A percentile compares a stretch with the other conserved stretches of the same genome.
Conservation (phyloP, 768 basidiomycete species). For the Phylloporus arenicola region DNA sequence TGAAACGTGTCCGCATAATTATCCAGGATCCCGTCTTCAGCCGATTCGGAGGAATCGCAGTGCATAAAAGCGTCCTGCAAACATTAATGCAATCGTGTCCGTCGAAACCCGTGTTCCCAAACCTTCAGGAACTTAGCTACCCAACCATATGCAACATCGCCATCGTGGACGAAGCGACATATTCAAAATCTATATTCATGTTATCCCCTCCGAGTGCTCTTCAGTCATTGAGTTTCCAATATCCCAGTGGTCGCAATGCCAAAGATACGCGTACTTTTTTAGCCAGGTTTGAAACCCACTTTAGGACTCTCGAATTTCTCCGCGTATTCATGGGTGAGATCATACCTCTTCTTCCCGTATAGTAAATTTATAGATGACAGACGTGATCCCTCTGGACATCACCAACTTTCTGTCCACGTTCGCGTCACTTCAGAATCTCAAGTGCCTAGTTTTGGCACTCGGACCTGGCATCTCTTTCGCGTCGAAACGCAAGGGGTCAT, state of each 20-base stretch:
- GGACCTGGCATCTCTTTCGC: constrained; percentile 1
- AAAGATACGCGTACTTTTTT: constrained; percentile 14
- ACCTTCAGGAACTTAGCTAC: constrained; percentile 19
- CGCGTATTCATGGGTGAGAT: constrained; percentile 16
- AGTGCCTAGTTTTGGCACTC: constrained; percentile 15
- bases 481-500: neutral
- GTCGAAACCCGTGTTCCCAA: constrained; percentile 15
- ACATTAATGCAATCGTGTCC: constrained; percentile 20
- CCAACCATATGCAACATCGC: constrained; percentile 16
- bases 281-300: constrained; percentile 9
- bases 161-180: constrained; percentile 9
- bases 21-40: constrained; percentile 4
- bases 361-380: neutral
- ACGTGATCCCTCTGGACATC: constrained; percentile 13
- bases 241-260: constrained; percentile 9
- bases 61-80: constrained; percentile 15
- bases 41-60: constrained; percentile 9
- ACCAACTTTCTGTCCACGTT: constrained; percentile 11
- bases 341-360: neutral
- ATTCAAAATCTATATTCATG: constrained; percentile 10
- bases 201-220: constrained; percentile 6
- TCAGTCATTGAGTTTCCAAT: constrained; percentile 12
- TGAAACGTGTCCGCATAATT: constrained; percentile 14
- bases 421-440: constrained; percentile 13
- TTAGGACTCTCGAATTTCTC: constrained; percentile 9